Evolutionary conservation across 306 rosid genomes (phyloP).

Genomic region (Senna tora): DNA sequence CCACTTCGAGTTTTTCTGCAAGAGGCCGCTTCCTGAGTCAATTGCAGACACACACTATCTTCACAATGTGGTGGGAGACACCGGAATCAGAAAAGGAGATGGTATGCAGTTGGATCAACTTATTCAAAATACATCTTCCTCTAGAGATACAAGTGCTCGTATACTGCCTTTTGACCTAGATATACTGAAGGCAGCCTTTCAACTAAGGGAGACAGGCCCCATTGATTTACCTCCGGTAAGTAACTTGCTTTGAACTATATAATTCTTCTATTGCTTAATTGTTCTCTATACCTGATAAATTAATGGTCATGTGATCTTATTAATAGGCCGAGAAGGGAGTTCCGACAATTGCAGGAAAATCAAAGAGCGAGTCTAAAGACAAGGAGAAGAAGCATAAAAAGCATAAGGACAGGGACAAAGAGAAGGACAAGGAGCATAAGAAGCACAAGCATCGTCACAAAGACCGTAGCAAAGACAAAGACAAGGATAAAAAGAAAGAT

Average conservation of each 20-base stretch:
- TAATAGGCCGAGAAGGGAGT: conserved; percentile 86
- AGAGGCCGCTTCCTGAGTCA: conserved; percentile 85
- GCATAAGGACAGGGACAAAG: conserved; percentile 82
- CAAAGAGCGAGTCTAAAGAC: conserved; percentile 82
- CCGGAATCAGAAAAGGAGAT: conserved; percentile 94
- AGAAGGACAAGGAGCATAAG: conserved; percentile 94
- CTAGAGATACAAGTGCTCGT: conserved; percentile 69
- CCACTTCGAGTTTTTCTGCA: conserved; percentile 95
- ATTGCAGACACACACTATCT: conserved; percentile 88
- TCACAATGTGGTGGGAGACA: conserved; percentile 89
- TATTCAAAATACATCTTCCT: conserved; percentile 67
- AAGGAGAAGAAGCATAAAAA: conserved; percentile 93
- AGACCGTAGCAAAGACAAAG: conserved; percentile 88
- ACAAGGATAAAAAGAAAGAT: conserved; percentile 93
- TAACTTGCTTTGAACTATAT: conserved; percentile 31
- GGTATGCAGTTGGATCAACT: conserved; percentile 98
- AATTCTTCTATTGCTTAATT: conserved; percentile 1
- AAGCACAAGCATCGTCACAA: conserved; percentile 84
- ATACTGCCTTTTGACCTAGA: conserved; percentile 85
- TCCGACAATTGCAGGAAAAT: conserved; percentile 79
- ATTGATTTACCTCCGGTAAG: conserved; percentile 89
- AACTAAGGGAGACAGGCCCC: conserved; percentile 75
- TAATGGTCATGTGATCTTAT: neutral
- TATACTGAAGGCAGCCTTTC: conserved; percentile 84
- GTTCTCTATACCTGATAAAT: conserved; percentile 24